Evolutionary conservation across 108 stramenopile genomes (phyloP).

Genomic region (Nannochloropsis oceanica): DNA sequence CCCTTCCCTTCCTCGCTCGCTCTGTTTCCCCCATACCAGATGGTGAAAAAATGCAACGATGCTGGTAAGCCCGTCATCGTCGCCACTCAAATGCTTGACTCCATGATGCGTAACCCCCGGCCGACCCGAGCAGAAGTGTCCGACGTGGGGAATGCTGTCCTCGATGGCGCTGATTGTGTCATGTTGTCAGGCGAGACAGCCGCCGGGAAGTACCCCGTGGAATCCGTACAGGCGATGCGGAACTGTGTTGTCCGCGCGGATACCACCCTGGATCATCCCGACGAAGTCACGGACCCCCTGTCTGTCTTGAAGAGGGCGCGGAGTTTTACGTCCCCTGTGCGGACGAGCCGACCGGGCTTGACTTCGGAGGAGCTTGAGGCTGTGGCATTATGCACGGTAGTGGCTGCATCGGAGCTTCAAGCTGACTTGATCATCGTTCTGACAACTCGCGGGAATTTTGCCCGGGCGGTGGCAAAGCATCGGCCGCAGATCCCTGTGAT

Average conservation of each 20-base stretch:
- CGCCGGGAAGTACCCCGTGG: background rate
- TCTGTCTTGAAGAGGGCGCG: background rate
- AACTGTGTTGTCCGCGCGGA: background rate
- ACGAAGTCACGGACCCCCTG: background rate
- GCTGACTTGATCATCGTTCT: background rate
- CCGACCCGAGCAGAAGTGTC: constrained; percentile 34
- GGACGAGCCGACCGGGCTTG: background rate
- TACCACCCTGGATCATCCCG: background rate
- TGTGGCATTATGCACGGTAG: background rate
- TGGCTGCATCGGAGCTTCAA: background rate
- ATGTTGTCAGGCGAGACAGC: constrained; percentile 7
- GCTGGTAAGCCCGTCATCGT: constrained; percentile 43
- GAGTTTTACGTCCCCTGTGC: background rate
- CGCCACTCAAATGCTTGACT: constrained; percentile 53
- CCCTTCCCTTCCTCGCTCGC: too few species aligned
- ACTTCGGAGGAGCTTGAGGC: background rate
- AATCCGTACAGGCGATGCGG: background rate
- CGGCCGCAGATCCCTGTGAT: background rate
- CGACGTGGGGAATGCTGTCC: constrained; percentile 16
- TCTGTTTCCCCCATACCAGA: background rate
- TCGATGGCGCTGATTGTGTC: constrained; percentile 7
- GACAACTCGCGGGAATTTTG: background rate
- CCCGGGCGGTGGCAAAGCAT: background rate
- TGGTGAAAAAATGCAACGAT: constrained; percentile 2
- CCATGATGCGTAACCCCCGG: constrained; percentile 41